phyloP scores from a whole-genome alignment of 495 filamentous ascomycete genomes.

The Trichoderma asperelloides region DNA sequence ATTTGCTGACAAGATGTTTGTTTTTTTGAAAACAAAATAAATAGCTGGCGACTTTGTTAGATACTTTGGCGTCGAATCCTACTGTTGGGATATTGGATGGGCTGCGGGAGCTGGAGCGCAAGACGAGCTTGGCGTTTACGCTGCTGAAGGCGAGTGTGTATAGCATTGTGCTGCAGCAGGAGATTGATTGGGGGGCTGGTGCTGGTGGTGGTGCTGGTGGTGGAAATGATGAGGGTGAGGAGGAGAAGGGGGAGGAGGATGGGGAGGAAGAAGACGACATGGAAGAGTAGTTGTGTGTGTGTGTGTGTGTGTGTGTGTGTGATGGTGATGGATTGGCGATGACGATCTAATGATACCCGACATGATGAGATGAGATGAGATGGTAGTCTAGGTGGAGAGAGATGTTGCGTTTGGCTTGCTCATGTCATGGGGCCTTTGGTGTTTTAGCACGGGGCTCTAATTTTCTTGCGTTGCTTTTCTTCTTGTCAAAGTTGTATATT shows the following conservation, averaged over 20 bases:
- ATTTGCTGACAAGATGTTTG: not conserved
- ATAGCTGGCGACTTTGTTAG: conserved; percentile 54
- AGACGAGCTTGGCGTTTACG: conserved; percentile 90
- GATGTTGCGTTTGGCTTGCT: too few species aligned
- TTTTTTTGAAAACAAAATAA: too few species aligned
- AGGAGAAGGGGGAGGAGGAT: not conserved
- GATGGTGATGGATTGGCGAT: not conserved
- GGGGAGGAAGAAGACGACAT: not conserved
- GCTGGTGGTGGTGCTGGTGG: not conserved
- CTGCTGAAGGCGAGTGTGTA: conserved; percentile 96
- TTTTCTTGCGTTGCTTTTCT: not conserved
- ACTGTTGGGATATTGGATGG: conserved; percentile 70
- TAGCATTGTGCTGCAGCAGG: conserved; percentile 94
- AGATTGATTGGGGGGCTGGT: conserved; percentile 61
- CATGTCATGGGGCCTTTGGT: too few species aligned
- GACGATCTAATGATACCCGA: conserved; percentile 12
- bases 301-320: too few species aligned
- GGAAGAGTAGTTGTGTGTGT: not conserved
- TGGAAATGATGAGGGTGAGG: not conserved
- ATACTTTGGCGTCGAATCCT: conserved; percentile 52
- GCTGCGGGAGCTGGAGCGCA: conserved; percentile 80
- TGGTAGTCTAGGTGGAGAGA: too few species aligned
- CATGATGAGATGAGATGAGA: too few species aligned
- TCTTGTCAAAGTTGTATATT: not conserved
- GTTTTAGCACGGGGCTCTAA: not conserved